Base-by-base conservation (phyloP, 108 stramenopile genomes). In the Stephanodiscus minutulus region DNA sequence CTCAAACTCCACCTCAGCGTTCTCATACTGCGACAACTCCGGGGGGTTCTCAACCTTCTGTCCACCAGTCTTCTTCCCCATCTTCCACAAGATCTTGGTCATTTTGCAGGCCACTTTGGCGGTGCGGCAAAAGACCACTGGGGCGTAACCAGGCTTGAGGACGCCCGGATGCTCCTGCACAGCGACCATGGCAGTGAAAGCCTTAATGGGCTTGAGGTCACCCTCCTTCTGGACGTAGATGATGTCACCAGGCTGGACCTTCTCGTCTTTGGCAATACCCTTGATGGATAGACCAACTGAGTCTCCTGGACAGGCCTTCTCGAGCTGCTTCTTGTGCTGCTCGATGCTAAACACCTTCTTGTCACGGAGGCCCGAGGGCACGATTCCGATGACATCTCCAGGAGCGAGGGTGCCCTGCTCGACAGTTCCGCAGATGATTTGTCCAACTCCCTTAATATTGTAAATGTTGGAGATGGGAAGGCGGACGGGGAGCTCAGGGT, bases 51-150 rank as follows among this genome's bases (percentile, higher is more conserved):
- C 91, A 21, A 91, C 87, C 88, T 91, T 91, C 62, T 73, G 64
- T 60, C 88, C 87, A 73, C 91, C 91, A n/a, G n/a, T 91, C 88
- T 89, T 89, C 91, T 89, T 89, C 53, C 83, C 83, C 82, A 85
- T 82, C 91, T 91, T 91, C 91, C 91, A 91, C 61, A 88, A 68
- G 74, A 91, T 91, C 79, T 83, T 85, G 85, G 88, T 89, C 91
- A 91, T 91, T n/a, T n/a, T n/a, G n/a, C n/a, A n/a, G n/a, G n/a
- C n/a, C n/a, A n/a, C n/a, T 85, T 91, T 91, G 81, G 91, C 91
- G 76, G 91, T 91, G 85, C 91, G 91, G 50, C 84, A 91, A 79
- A 91, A 91, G 66, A 91, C 76, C 67, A 91, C 73, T 22, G 91
- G 91, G 43, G 80, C 77, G 82, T 89, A 92, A 79, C 88, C 88